phyloP scores from a whole-genome alignment of 768 basidiomycete genomes.

The Hygrophorus russula region DNA sequence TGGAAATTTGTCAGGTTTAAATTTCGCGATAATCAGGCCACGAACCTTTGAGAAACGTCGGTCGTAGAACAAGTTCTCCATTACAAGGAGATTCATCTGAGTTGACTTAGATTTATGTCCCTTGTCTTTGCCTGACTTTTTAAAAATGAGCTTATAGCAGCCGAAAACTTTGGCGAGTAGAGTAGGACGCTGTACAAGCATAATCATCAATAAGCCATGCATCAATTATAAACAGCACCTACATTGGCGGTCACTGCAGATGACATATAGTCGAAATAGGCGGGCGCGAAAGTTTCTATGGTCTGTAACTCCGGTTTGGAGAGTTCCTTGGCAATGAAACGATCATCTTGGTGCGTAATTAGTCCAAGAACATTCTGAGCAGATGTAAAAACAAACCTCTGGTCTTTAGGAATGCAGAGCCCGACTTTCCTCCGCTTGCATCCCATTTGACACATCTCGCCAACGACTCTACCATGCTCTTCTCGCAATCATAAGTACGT shows the following conservation, averaged over 20 bases:
- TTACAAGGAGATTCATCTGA: constrained; percentile 92
- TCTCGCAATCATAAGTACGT: constrained; percentile 87
- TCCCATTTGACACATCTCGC: constrained; percentile 96
- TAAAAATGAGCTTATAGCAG: constrained; percentile 89
- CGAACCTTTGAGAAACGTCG: constrained; percentile 79
- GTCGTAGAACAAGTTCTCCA: constrained; percentile 97
- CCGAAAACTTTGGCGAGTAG: constrained; percentile 95
- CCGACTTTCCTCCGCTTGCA: constrained; percentile 90
- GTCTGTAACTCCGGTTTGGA: constrained; percentile 86
- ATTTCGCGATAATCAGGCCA: constrained; percentile 21
- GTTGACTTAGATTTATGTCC: constrained; percentile 62
- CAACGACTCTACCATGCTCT: constrained; percentile 87
- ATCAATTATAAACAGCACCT: constrained; percentile 16
- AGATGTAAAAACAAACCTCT: constrained; percentile 43
- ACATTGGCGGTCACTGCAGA: constrained; percentile 84
- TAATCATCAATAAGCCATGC: background rate
- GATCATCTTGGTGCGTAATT: constrained; percentile 57
- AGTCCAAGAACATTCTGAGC: background rate
- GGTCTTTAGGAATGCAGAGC: constrained; percentile 94
- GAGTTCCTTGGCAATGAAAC: constrained; percentile 96
- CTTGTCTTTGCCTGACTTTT: constrained; percentile 65
- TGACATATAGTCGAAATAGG: constrained; percentile 97
- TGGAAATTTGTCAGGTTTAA: constrained; percentile 20
- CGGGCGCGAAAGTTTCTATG: constrained; percentile 93
- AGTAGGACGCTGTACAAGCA: constrained; percentile 64